Conservation (phyloP, 495 filamentous ascomycete species). For the Tuber indicum region DNA sequence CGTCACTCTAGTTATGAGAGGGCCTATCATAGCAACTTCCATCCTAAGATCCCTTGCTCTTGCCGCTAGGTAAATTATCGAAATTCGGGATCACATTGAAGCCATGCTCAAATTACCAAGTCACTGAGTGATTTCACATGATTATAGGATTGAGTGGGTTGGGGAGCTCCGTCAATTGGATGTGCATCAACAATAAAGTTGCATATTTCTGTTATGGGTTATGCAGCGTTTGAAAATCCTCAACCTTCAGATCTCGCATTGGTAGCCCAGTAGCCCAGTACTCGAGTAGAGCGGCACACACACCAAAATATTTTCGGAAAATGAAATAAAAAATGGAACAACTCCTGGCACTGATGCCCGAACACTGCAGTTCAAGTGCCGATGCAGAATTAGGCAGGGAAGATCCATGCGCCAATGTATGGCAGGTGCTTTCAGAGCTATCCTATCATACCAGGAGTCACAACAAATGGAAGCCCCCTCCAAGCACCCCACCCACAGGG, state of each 20-base stretch:
- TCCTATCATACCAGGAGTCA: background rate
- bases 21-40: background rate
- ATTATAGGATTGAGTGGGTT: background rate
- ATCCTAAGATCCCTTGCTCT: background rate
- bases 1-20: background rate
- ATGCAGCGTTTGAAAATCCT: background rate
- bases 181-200: background rate
- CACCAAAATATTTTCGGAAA: background rate
- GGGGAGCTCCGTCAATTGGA: background rate
- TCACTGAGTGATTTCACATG: background rate
- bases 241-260: background rate
- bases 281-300: background rate
- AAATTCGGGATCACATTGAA: background rate
- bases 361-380: background rate
- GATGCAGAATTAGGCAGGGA: background rate
- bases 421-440: background rate
- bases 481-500: background rate
- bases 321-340: background rate
- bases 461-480: background rate
- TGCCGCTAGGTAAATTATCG: background rate
- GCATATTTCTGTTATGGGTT: background rate
- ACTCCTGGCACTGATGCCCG: background rate
- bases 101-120: background rate
- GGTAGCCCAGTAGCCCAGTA: background rate
- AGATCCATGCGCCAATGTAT: background rate